phyloP scores from a whole-genome alignment of 495 filamentous ascomycete genomes.

The Penicillium canescens region DNA sequence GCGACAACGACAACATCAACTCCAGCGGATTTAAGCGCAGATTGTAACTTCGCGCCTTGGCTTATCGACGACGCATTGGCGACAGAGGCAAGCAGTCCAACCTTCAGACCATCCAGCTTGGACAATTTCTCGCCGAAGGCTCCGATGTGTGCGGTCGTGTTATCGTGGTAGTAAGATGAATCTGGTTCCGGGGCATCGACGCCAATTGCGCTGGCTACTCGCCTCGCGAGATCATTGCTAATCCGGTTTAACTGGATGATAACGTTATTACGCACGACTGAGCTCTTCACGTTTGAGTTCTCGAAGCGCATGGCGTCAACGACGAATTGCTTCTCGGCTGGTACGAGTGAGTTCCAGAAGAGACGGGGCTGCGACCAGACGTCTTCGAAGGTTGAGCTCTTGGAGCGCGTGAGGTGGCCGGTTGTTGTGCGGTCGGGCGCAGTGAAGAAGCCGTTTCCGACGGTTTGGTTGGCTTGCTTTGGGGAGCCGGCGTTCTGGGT shows the following conservation, averaged over 20 bases:
- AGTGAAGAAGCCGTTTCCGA: slow-evolving; percentile 73
- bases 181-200: slow-evolving; percentile 58
- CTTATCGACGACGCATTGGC: slow-evolving; percentile 35
- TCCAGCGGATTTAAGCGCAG: slow-evolving; percentile 43
- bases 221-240: slow-evolving; percentile 65
- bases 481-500: slow-evolving; percentile 66
- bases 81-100: slow-evolving; percentile 64
- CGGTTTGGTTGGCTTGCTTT: slow-evolving; percentile 67
- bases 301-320: slow-evolving; percentile 82
- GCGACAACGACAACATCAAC: slow-evolving; percentile 63
- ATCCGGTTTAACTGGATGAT: slow-evolving; percentile 71
- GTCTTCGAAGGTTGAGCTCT: slow-evolving; percentile 68
- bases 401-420: slow-evolving; percentile 58
- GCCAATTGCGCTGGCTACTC: slow-evolving; percentile 65
- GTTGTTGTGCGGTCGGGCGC: slow-evolving; percentile 54
- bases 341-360: slow-evolving; percentile 73
- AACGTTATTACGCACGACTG: slow-evolving; percentile 56
- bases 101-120: slow-evolving; percentile 62
- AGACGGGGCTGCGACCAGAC: slow-evolving; percentile 76
- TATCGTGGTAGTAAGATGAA: slow-evolving; percentile 66
- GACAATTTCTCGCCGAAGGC: slow-evolving; percentile 59
- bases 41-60: slow-evolving; percentile 50
- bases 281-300: slow-evolving; percentile 56
- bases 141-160: slow-evolving; percentile 63
- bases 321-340: slow-evolving; percentile 72